These are phyloP conservation scores for Hypoxylon cercidicola DNA, from an alignment of 495 filamentous ascomycete species.

Conservation along the genomic window DNA sequence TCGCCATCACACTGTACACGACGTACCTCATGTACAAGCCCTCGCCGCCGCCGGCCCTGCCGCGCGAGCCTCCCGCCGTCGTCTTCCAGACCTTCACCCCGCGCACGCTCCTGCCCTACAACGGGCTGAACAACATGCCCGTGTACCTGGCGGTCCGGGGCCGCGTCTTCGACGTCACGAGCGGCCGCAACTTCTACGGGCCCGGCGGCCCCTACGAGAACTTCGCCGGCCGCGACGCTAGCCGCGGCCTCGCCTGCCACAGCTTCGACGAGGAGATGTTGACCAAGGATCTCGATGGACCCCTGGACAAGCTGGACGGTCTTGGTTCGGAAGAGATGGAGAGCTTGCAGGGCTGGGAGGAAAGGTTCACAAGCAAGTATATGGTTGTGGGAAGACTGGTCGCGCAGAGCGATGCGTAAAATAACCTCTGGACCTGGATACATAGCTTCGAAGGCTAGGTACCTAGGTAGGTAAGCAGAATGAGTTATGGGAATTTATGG, in stretches of 20 bases:
- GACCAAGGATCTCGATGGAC: conserved; percentile 88
- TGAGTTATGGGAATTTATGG: neutral
- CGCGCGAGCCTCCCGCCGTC: conserved; percentile 75
- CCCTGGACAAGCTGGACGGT: conserved; percentile 82
- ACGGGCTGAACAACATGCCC: conserved; percentile 76
- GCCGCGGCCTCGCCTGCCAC: conserved; percentile 85
- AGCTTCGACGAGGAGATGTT: conserved; percentile 98
- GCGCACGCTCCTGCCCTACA: conserved; percentile 84
- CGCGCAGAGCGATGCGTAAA: conserved; percentile 51
- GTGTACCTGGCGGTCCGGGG: conserved; percentile 89
- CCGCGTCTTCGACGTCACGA: conserved; percentile 85
- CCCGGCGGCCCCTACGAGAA: conserved; percentile 93
- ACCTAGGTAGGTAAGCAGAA: neutral
- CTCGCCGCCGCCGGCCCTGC: conserved; percentile 60
- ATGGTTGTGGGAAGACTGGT: conserved; percentile 92
- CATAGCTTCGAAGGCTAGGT: too few relatives aligned
- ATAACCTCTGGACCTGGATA: too few relatives aligned
- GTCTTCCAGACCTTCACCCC: conserved; percentile 95
- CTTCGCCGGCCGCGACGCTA: conserved; percentile 96
- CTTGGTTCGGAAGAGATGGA: conserved; percentile 81
- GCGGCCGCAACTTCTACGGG: conserved; percentile 91
- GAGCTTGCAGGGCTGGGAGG: conserved; percentile 89
- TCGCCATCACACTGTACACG: conserved; percentile 74
- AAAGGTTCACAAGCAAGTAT: conserved; percentile 93
- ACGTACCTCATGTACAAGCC: conserved; percentile 76